A percentile compares a stretch with the other conserved stretches of the same genome.
These are phyloP conservation scores for Cyphellophora attinorum DNA, from an alignment of 2,329 filamentous ascomycete genomes.

Conservation along the genomic window DNA sequence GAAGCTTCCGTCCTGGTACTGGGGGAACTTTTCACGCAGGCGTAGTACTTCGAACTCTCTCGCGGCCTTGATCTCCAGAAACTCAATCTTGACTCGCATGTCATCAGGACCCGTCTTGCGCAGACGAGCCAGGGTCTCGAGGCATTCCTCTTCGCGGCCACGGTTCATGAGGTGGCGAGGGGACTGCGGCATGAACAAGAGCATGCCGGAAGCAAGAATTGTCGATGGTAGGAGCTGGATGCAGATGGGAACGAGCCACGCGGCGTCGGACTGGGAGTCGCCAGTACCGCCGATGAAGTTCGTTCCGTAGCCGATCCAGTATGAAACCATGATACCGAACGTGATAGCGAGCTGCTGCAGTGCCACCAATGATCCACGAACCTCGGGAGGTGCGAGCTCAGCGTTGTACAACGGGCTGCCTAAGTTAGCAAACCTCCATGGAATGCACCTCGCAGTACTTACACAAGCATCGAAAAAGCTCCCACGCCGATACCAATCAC, in stretches of 20 bases:
- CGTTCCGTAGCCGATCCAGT: conserved; percentile 31
- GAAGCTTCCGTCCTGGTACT: not conserved
- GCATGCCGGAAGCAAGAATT: conserved; percentile 58
- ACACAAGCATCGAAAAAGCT: too few relatives aligned
- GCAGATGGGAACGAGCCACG: conserved; percentile 62
- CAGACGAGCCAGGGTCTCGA: not conserved
- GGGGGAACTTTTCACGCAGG: conserved; percentile 41
- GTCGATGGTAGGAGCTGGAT: conserved; percentile 61
- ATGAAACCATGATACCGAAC: conserved; percentile 32
- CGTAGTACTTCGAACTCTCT: conserved; percentile 67
- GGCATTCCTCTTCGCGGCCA: conserved; percentile 47
- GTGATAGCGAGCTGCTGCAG: conserved; percentile 34
- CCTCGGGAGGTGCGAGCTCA: conserved; percentile 26
- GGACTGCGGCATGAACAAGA: conserved; percentile 70
- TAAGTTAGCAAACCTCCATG: too few relatives aligned
- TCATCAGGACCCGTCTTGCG: not conserved
- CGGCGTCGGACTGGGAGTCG: not conserved
- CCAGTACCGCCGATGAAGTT: conserved; percentile 6
- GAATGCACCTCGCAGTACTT: too few relatives aligned
- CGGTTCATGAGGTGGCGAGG: conserved; percentile 69
- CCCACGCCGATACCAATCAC: too few relatives aligned
- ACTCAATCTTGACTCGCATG: conserved; percentile 43
- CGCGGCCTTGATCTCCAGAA: conserved; percentile 74
- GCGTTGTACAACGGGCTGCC: conserved; percentile 11
- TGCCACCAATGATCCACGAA: conserved; percentile 31